These are phyloP conservation scores for Botrytis galanthina DNA, from an alignment of 2,329 filamentous ascomycete species.

Conservation along the genomic window DNA sequence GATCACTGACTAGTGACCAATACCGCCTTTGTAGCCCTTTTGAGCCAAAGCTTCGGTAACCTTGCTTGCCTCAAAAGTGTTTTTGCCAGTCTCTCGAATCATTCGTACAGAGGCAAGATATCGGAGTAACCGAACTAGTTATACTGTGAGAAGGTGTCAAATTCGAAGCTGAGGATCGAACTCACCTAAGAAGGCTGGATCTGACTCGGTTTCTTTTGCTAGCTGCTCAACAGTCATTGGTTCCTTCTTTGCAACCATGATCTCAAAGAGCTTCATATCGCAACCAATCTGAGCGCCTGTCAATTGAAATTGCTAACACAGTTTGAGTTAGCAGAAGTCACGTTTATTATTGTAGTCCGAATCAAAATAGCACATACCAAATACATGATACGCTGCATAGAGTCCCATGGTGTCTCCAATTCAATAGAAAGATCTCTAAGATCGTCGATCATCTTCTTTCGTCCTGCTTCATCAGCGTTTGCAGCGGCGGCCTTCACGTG, in stretches of 20 bases:
- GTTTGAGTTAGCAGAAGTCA: background rate
- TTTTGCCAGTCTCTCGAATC: slow-evolving; percentile 11
- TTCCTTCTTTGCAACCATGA: background rate
- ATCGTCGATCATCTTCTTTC: slow-evolving; percentile 14
- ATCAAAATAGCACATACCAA: background rate
- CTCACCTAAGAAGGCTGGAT: slow-evolving; percentile 12
- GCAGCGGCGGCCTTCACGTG: slow-evolving; percentile 8
- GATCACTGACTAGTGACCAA: slow-evolving; percentile 11
- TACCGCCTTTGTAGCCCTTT: background rate
- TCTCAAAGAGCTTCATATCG: slow-evolving; percentile 14
- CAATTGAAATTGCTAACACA: slow-evolving; percentile 14
- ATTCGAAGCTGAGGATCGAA: background rate
- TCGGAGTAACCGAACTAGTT: slow-evolving; percentile 4
- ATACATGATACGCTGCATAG: slow-evolving; percentile 19
- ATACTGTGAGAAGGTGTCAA: background rate
- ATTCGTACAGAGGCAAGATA: slow-evolving; percentile 19
- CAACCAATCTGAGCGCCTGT: slow-evolving; percentile 13
- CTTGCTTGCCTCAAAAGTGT: slow-evolving; percentile 9
- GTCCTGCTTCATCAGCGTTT: slow-evolving; percentile 7
- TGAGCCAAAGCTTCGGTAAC: slow-evolving; percentile 3
- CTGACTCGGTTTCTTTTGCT: background rate
- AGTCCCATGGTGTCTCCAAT: slow-evolving; percentile 20
- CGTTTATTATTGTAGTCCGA: background rate
- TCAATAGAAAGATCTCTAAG: slow-evolving; percentile 17
- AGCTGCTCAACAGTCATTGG: slow-evolving; percentile 5